Evolutionary conservation across 2,329 filamentous ascomycete species (phyloP).

Genomic region (Penicillium thymicola): DNA sequence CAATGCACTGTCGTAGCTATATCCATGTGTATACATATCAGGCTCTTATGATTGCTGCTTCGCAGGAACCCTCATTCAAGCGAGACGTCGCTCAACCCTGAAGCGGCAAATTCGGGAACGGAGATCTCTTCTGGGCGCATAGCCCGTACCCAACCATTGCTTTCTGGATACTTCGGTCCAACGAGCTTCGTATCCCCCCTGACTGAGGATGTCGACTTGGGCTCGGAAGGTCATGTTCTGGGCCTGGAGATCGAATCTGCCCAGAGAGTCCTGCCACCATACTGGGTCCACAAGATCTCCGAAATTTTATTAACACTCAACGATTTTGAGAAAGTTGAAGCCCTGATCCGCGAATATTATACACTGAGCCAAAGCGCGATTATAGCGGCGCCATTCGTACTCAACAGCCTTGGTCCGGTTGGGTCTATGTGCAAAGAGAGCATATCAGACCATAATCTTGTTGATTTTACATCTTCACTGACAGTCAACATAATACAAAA

Average conservation of each 20-base stretch:
- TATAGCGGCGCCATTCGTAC: conserved; percentile 35
- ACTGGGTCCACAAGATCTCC: conserved; percentile 21
- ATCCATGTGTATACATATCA: neutral
- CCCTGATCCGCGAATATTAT: conserved; percentile 23
- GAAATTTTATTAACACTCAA: conserved; percentile 17
- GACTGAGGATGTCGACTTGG: conserved; percentile 20
- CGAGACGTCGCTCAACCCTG: neutral
- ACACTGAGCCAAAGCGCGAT: conserved; percentile 31
- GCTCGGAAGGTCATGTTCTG: conserved; percentile 13
- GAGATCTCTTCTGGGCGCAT: conserved; percentile 3
- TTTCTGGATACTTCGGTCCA: conserved; percentile 34
- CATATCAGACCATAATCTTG: conserved; percentile 6
- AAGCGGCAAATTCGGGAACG: neutral
- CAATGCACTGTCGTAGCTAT: neutral
- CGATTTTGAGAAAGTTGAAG: conserved; percentile 17
- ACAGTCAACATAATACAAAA: conserved; percentile 26
- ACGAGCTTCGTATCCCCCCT: conserved; percentile 34
- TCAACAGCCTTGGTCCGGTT: conserved; percentile 30
- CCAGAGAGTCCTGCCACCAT: conserved; percentile 17
- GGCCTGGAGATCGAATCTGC: conserved; percentile 9
- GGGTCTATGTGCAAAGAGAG: conserved; percentile 14
- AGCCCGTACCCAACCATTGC: conserved; percentile 14
- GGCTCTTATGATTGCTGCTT: neutral
- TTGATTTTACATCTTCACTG: conserved; percentile 8
- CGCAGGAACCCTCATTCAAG: conserved; percentile 2